Conservation (phyloP, 2,329 filamentous ascomycete species). For the Endothia cerciana region DNA sequence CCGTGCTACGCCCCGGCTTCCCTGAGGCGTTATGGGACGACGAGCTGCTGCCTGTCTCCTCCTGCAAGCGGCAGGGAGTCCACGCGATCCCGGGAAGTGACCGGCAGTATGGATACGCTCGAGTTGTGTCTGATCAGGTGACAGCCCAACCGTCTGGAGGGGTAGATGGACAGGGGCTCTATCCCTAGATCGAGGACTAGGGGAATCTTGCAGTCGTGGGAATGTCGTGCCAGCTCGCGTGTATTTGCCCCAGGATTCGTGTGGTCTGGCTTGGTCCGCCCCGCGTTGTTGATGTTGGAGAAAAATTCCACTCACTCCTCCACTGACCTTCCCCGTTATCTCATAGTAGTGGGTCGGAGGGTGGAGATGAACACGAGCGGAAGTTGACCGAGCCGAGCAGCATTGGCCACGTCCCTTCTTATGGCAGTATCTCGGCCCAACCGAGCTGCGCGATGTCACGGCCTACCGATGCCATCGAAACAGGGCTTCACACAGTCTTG, state of each 20-base stretch:
- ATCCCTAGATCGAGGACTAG: constrained; percentile 25
- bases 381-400: constrained; percentile 22
- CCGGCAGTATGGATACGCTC: constrained; percentile 13
- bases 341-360: constrained; percentile 16
- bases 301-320: constrained; percentile 19
- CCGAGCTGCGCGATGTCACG: too few relatives aligned
- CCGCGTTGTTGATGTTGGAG: constrained; percentile 20
- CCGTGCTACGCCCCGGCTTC: background rate
- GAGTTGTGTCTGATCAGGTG: constrained; percentile 9
- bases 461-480: too few relatives aligned
- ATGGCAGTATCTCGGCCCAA: too few relatives aligned
- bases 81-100: constrained; percentile 21
- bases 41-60: constrained; percentile 2
- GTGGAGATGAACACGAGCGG: constrained; percentile 17
- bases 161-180: constrained; percentile 11
- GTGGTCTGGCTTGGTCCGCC: constrained; percentile 22
- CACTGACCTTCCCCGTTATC: constrained; percentile 26
- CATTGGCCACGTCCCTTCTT: background rate
- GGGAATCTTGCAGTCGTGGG: constrained; percentile 6
- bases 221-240: background rate
- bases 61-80: constrained; percentile 8
- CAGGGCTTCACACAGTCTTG: too few relatives aligned
- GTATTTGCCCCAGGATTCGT: constrained; percentile 21
- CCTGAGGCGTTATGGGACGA: constrained; percentile 6
- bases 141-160: constrained; percentile 3